Evolutionary conservation across 257 asterid genomes (phyloP), one percentile per base, ranked within the genome.

Genomic region (Schizonepeta tenuifolia): DNA sequence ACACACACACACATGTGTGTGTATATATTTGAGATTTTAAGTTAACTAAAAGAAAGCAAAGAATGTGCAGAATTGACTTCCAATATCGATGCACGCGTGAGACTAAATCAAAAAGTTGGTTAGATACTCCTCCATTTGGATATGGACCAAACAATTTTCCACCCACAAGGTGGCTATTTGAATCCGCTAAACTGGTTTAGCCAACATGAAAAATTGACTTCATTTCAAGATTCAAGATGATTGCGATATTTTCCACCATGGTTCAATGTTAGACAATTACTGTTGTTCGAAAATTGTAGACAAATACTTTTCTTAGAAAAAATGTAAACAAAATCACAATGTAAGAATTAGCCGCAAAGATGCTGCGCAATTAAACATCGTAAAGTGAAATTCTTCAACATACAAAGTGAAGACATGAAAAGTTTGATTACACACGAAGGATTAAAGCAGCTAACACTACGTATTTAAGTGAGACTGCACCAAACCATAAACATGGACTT

Each of bases 41-140:
- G n/a, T n/a, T 4, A 21, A 54, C 6, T 20, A 20, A 21, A 55
- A n/a, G n/a, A n/a, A n/a, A 56, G n/a, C 31, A 44, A 71, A 71
- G 69, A 50, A 59, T 21, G 67, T 58, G 69, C 68, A 58, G 0
- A 28, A 17, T 46, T 59, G 75, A 57, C 67, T 57, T 71, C 9
- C 9, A 2, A 7, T 5, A 31, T 38, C 9, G n/a, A 0, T 38
- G 56, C 9, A 10, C 17, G n/a, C n/a, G 0, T 36, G 21, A 31
- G 53, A 38, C 58, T 4, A 28, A 57, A 15, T 20, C 59, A 17
- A 26, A 58, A 10, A 6, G 55, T 26, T 36, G 15, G 56, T 61
- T 73, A 10, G 78, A 59, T 13, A 65, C 13, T 64, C 66, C 10
- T 41, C 59, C 58, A 73, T 41, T 33, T 7, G 5, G 9, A 5